Evolutionary conservation across 805 yeast genomes (phyloP).

Genomic region (Sugiyamaella chiloensis): DNA sequence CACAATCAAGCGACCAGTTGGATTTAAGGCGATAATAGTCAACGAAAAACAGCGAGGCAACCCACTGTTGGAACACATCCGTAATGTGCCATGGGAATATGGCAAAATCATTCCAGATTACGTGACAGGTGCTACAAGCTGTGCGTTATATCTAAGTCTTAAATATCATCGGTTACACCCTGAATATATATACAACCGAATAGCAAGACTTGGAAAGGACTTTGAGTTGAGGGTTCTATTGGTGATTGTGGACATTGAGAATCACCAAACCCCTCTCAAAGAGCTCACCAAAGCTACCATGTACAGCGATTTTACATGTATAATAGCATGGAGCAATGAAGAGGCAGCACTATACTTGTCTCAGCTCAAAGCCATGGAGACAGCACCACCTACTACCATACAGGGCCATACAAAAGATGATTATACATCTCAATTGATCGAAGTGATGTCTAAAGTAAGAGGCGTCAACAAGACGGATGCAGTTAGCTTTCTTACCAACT

Average conservation of each 20-base stretch:
- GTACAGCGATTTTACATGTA: constrained; percentile 31
- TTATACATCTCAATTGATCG: constrained; percentile 34
- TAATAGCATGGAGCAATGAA: constrained; percentile 35
- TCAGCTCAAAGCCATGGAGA: constrained; percentile 31
- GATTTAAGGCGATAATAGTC: constrained; percentile 17
- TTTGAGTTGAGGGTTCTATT: constrained; percentile 30
- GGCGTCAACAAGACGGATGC: constrained; percentile 40
- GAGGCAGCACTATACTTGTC: constrained; percentile 40
- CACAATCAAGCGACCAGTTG: constrained; percentile 13
- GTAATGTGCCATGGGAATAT: constrained; percentile 24
- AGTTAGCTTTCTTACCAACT: constrained; percentile 31
- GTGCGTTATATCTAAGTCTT: constrained; percentile 37
- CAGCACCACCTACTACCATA: constrained; percentile 31
- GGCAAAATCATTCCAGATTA: constrained; percentile 37
- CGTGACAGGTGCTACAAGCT: constrained; percentile 32
- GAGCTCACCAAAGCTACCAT: constrained; percentile 35
- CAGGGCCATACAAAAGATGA: constrained; percentile 31
- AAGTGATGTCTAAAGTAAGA: constrained; percentile 34
- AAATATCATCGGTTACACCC: constrained; percentile 38
- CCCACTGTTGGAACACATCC: constrained; percentile 28
- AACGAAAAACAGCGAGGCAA: constrained; percentile 29
- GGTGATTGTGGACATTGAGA: constrained; percentile 39
- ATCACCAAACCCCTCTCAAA: constrained; percentile 33
- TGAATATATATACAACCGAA: constrained; percentile 39
- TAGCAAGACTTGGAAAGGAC: constrained; percentile 33